Evolutionary conservation across 805 yeast species (phyloP).

Genomic region (Ogataea thermomethanolica): DNA sequence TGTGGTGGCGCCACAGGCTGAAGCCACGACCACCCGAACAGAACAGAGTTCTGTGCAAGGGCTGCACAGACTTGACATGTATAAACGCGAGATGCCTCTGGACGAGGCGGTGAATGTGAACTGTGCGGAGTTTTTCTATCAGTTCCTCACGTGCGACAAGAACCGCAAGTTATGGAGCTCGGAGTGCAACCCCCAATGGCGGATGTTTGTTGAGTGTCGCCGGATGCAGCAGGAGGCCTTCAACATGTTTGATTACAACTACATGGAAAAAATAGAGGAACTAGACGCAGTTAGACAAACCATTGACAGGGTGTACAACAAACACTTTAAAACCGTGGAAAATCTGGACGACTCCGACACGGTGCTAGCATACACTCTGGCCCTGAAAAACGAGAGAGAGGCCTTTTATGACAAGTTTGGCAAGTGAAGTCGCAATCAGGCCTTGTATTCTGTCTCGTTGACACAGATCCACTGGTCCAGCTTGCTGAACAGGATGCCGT

Average conservation of each 20-base stretch:
- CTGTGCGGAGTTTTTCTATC: constrained; percentile 33
- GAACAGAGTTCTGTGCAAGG: background rate
- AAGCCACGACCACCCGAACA: no score
- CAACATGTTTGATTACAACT: constrained; percentile 30
- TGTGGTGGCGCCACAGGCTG: no score
- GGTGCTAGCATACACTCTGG: constrained; percentile 23
- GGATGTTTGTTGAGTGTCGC: constrained; percentile 31
- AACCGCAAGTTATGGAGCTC: constrained; percentile 19
- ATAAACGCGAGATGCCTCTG: constrained; percentile 27
- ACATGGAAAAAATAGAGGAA: constrained; percentile 28
- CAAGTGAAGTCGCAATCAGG: constrained; percentile 16
- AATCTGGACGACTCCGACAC: constrained; percentile 28
- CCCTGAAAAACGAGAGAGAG: constrained; percentile 30
- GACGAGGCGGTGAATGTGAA: constrained; percentile 31
- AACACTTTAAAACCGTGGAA: constrained; percentile 24
- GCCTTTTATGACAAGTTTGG: constrained; percentile 26
- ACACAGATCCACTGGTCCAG: constrained; percentile 19
- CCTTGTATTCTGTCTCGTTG: constrained; percentile 13
- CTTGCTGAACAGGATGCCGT: constrained; percentile 41
- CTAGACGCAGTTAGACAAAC: constrained; percentile 26
- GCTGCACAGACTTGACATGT: constrained; percentile 21
- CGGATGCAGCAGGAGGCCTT: constrained; percentile 32
- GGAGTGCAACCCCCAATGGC: constrained; percentile 27
- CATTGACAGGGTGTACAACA: constrained; percentile 30
- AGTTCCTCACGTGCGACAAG: constrained; percentile 27